These are phyloP conservation scores for Ophiosphaerella narmari DNA, from an alignment of 2,329 filamentous ascomycete species.

Conservation along the genomic window DNA sequence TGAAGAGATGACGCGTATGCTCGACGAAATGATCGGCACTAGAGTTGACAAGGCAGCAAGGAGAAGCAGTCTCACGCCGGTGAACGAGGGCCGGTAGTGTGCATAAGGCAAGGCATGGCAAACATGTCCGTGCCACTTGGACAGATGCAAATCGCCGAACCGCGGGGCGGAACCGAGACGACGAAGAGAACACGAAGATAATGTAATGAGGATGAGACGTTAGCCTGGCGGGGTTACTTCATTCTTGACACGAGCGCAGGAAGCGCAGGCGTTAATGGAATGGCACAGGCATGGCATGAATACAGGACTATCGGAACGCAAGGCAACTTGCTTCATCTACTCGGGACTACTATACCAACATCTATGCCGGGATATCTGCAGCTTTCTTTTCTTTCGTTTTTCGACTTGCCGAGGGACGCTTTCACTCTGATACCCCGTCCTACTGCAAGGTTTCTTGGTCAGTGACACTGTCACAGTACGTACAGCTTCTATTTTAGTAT, in stretches of 20 bases:
- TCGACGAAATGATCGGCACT: slow-evolving; percentile 94
- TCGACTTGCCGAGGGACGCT: slow-evolving; percentile 15
- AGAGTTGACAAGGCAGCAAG: slow-evolving; percentile 69
- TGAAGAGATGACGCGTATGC: slow-evolving; percentile 89
- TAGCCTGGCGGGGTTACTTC: slow-evolving; percentile 11
- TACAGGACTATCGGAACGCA: slow-evolving; percentile 2
- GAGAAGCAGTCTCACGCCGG: slow-evolving; percentile 34
- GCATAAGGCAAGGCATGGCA: slow-evolving; percentile 7
- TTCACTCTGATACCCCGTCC: slow-evolving; percentile 41
- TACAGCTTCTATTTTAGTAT: slow-evolving; percentile 15
- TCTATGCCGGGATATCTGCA: not conserved
- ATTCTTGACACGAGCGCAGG: slow-evolving; percentile 4
- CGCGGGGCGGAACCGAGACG: slow-evolving; percentile 4
- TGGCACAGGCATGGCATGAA: slow-evolving; percentile 10
- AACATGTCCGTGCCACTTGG: slow-evolving; percentile 5
- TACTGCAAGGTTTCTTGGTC: slow-evolving; percentile 12
- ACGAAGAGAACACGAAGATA: slow-evolving; percentile 17
- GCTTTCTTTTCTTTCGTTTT: slow-evolving; percentile 11
- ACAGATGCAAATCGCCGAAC: slow-evolving; percentile 1
- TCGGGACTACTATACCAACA: slow-evolving; percentile 6
- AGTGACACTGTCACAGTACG: slow-evolving; percentile 5
- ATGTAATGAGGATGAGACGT: slow-evolving; percentile 31
- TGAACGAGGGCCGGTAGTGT: slow-evolving; percentile 22
- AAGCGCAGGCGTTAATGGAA: slow-evolving; percentile 21
- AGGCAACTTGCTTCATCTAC: slow-evolving; percentile 3